Percentiles rank a stretch among this genome's conserved stretches.
Evolutionary conservation across 768 basidiomycete genomes (phyloP).

Genomic region (Mycena floridula): DNA sequence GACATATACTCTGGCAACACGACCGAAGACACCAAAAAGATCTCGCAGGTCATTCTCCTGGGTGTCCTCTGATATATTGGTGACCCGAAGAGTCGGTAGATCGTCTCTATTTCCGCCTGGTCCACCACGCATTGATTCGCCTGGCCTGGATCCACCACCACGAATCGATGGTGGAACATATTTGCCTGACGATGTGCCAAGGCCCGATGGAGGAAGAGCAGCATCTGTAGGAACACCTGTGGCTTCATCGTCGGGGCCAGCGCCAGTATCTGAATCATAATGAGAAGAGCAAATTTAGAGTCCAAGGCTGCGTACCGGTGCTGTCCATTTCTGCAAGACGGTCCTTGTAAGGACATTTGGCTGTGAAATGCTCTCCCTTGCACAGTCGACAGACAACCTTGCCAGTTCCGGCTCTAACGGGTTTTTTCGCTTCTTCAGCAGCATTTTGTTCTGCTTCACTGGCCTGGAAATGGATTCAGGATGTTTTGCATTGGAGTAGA

Average conservation of each 20-base stretch:
- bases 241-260: slow-evolving; percentile 33
- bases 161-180: slow-evolving; percentile 96
- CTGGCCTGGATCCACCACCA: slow-evolving; percentile 55
- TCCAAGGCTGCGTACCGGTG: slow-evolving; percentile 37
- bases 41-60: slow-evolving; percentile 92
- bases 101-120: slow-evolving; percentile 71
- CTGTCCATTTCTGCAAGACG: slow-evolving; percentile 73
- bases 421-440: slow-evolving; percentile 62
- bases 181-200: slow-evolving; percentile 49
- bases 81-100: slow-evolving; percentile 92
- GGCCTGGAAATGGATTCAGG: slow-evolving; percentile 27
- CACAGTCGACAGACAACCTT: slow-evolving; percentile 91
- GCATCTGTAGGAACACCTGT: slow-evolving; percentile 21
- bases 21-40: slow-evolving; percentile 81
- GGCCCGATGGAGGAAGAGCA: slow-evolving; percentile 28
- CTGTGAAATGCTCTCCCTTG: slow-evolving; percentile 96
- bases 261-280: slow-evolving; percentile 20
- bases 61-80: slow-evolving; percentile 94
- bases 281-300: too few relatives aligned
- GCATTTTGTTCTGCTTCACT: slow-evolving; percentile 61
- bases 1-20: slow-evolving; percentile 86
- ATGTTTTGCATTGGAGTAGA: background rate
- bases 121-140: slow-evolving; percentile 70
- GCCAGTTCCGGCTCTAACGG: slow-evolving; percentile 72
- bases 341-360: slow-evolving; percentile 98